phyloP scores from a whole-genome alignment of 164 flowering plant genomes.

The Annona cherimola region DNA sequence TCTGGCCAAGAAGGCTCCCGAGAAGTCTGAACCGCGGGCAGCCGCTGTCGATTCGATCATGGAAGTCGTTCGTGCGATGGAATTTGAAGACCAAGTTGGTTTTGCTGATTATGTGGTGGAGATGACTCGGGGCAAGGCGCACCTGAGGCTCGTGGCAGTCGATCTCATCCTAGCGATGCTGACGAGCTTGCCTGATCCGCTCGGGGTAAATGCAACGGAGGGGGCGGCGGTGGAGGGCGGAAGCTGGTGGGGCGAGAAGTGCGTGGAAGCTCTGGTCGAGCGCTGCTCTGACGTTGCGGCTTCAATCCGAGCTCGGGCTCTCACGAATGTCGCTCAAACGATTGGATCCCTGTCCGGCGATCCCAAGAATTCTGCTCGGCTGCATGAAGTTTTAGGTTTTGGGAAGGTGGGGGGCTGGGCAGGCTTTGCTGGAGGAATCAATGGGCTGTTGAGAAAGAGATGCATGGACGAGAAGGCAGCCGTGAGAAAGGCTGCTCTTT shows the following conservation, averaged over 20 bases:
- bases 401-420: slow-evolving; percentile 13
- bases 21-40: slow-evolving; percentile 78
- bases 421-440: slow-evolving; percentile 27
- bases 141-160: slow-evolving; percentile 64
- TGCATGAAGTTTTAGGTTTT: slow-evolving; percentile 51
- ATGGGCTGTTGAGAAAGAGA: slow-evolving; percentile 58
- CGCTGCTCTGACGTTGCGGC: slow-evolving; percentile 71
- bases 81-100: slow-evolving; percentile 47
- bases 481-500: slow-evolving; percentile 81
- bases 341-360: slow-evolving; percentile 41
- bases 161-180: slow-evolving; percentile 56
- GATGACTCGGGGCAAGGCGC: slow-evolving; percentile 67
- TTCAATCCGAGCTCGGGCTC: slow-evolving; percentile 73
- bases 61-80: slow-evolving; percentile 64
- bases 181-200: slow-evolving; percentile 38
- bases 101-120: slow-evolving; percentile 72
- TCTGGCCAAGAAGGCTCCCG: slow-evolving; percentile 70
- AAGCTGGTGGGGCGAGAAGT: slow-evolving; percentile 49
- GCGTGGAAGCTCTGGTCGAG: slow-evolving; percentile 56
- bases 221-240: slow-evolving; percentile 19
- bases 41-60: slow-evolving; percentile 75
- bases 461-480: slow-evolving; percentile 93
- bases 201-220: slow-evolving; percentile 19
- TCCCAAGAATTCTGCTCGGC: slow-evolving; percentile 17
- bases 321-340: slow-evolving; percentile 67